Percentiles rank a stretch among this genome's conserved stretches.
Conservation (phyloP, 2,329 filamentous ascomycete species). For the Aureobasidium leucospermi region DNA sequence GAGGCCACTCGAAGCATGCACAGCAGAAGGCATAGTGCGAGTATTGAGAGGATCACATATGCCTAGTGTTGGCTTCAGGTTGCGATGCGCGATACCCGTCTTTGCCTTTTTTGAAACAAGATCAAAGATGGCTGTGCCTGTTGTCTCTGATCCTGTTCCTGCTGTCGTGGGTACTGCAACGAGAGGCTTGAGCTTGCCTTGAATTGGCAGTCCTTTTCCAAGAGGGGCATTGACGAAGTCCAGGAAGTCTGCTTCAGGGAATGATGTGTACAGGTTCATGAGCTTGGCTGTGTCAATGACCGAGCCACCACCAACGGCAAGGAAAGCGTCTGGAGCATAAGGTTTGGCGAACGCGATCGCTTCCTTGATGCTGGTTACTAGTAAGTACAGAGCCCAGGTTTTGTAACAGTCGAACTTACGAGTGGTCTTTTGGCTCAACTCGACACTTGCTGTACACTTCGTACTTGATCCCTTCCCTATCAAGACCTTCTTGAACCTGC, state of each 20-base stretch:
- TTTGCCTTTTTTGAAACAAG: constrained; percentile 84
- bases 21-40: constrained; percentile 87
- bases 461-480: constrained; percentile 70
- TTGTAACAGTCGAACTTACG: constrained; percentile 44
- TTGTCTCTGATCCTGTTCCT: constrained; percentile 87
- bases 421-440: constrained; percentile 91
- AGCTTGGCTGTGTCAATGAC: constrained; percentile 98
- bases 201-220: constrained; percentile 73
- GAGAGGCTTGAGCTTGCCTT: constrained; percentile 62
- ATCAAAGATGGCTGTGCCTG: constrained; percentile 96
- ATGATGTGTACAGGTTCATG: constrained; percentile 93
- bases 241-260: constrained; percentile 86
- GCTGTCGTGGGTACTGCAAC: constrained; percentile 81
- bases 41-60: constrained; percentile 87
- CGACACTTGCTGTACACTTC: constrained; percentile 72
- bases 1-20: constrained; percentile 83
- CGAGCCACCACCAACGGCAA: constrained; percentile 85
- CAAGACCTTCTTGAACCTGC: constrained; percentile 75
- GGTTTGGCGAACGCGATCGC: constrained; percentile 82
- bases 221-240: constrained; percentile 97
- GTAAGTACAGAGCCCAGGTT: background rate
- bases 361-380: constrained; percentile 60
- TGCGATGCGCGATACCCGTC: constrained; percentile 91
- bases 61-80: constrained; percentile 88
- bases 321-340: constrained; percentile 76